These are phyloP conservation scores for Lodderomyces oxycetoniae DNA, from an alignment of 1,139 yeast species.

Conservation along the genomic window DNA sequence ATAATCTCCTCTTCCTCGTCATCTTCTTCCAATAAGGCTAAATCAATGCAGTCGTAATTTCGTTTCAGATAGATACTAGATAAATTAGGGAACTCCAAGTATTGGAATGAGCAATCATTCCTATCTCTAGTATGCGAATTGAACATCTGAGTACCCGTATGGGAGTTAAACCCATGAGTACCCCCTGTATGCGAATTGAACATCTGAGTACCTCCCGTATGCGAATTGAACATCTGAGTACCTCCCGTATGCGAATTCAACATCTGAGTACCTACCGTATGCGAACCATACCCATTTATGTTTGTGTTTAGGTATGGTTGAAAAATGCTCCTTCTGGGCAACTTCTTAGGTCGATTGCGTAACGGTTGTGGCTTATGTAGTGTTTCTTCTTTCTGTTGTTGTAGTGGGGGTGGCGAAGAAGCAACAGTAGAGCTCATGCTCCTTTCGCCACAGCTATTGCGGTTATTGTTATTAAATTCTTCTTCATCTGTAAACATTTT, in stretches of 20 bases:
- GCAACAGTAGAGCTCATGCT: constrained; percentile 2
- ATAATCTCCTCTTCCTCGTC: constrained; percentile 3
- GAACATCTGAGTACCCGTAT: too few species aligned
- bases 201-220: too few species aligned
- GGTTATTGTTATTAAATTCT: too few species aligned
- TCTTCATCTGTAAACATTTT: constrained; percentile 19
- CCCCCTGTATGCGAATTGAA: too few species aligned
- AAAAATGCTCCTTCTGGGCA: too few species aligned
- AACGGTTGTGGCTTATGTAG: background rate
- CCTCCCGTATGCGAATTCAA: too few species aligned
- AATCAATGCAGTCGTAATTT: constrained; percentile 26
- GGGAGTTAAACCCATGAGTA: too few species aligned
- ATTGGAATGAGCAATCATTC: constrained; percentile 9
- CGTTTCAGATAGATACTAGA: constrained; percentile 8
- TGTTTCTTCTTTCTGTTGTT: constrained; percentile 2
- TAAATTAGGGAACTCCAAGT: constrained; percentile 5
- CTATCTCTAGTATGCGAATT: too few species aligned
- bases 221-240: too few species aligned
- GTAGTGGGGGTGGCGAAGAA: constrained; percentile 3
- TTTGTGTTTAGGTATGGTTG: background rate
- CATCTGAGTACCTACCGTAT: too few species aligned
- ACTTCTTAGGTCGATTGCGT: background rate
- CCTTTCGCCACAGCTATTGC: constrained; percentile 1
- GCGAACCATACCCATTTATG: too few species aligned
- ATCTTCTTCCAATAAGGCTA: constrained; percentile 17